These are phyloP conservation scores for Trichosanthes cucumerina DNA, from an alignment of 306 rosid genomes.

Conservation along the genomic window DNA sequence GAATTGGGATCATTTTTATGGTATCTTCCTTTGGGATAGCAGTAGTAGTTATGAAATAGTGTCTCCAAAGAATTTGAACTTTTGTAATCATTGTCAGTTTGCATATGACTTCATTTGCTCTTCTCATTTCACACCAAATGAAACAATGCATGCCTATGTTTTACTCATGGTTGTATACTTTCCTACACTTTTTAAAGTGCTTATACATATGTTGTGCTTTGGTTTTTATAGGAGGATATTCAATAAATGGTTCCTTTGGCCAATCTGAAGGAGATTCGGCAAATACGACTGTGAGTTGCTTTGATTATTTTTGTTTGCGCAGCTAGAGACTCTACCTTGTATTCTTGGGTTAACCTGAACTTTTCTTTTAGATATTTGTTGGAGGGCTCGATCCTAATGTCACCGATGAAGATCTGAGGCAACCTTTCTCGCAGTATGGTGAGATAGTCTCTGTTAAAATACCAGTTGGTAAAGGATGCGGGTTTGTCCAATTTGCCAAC, in stretches of 20 bases:
- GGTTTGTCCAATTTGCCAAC: conserved; percentile 88
- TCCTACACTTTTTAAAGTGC: not conserved
- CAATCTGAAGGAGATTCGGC: conserved; percentile 80
- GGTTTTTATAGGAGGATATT: conserved; percentile 47
- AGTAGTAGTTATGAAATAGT: not conserved
- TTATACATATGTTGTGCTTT: not conserved
- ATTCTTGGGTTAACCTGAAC: conserved; percentile 18
- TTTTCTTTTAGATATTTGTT: conserved; percentile 66
- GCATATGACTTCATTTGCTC: not conserved
- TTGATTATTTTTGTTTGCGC: conserved; percentile 2
- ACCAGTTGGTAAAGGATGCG: conserved; percentile 96
- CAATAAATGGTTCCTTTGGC: conserved; percentile 53
- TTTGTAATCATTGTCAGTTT: not conserved
- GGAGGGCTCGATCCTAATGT: conserved; percentile 96
- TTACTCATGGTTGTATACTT: not conserved
- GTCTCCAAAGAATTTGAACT: not conserved
- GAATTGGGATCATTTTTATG: not conserved
- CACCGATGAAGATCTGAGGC: conserved; percentile 91
- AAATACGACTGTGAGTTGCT: conserved; percentile 74
- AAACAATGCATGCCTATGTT: not conserved
- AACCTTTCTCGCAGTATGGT: conserved; percentile 75
- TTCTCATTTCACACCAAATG: not conserved
- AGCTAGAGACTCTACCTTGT: not conserved
- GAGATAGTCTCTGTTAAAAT: conserved; percentile 93
- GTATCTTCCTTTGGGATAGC: not conserved